Evolutionary conservation across 768 basidiomycete species (phyloP), one percentile per base, ranked within the genome.

Genomic region (Lentinula raphanica): DNA sequence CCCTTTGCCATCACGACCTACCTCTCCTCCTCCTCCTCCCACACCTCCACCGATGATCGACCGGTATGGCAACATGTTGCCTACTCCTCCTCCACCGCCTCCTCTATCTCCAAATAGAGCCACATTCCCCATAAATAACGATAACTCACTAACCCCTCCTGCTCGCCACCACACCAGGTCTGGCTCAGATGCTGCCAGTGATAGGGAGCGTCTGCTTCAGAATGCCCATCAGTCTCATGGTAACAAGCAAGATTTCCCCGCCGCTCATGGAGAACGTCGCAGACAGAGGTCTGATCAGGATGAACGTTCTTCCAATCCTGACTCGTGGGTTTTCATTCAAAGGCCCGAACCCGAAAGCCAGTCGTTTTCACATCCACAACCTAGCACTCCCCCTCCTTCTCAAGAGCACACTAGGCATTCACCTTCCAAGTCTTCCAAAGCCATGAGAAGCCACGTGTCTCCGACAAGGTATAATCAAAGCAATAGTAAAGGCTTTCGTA

Each of bases 161-260:
- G 62, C 69, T 59, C 61, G 67, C 27, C 63, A 65, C 17, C 81
- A 82, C 63, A 64, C 67, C 45, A 75, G 79, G 59, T 72, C 79
- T 13, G 76, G 76, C 27, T 83, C 84, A 2, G 83, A 85, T 68
- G 77, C 79, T 21, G 77, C 73, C 35, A 71, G 71, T 38, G 80
- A 85, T 44, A 73, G 79, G 28, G 82, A 84, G 58, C 68, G 70
- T 42, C 65, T 69, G 15, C 63, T 75, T 45, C 76, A 71, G 63
- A 67, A 70, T 54, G 62, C 55, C 50, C 72, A 69, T 21, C 72
- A 69, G 21, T 68, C 68, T 48, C 68, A 68, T 53, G 67, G 68
- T 61, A 63, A 67, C 40, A 71, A 64, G 49, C 59, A 64, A 61
- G 72, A 72, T 54, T 63, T 69, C 17, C 71, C 45, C 31, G 35